Evolutionary conservation across 2,329 filamentous ascomycete species (phyloP), one percentile per base, ranked within the genome.

Genomic region (Paracamarosporium sp.): DNA sequence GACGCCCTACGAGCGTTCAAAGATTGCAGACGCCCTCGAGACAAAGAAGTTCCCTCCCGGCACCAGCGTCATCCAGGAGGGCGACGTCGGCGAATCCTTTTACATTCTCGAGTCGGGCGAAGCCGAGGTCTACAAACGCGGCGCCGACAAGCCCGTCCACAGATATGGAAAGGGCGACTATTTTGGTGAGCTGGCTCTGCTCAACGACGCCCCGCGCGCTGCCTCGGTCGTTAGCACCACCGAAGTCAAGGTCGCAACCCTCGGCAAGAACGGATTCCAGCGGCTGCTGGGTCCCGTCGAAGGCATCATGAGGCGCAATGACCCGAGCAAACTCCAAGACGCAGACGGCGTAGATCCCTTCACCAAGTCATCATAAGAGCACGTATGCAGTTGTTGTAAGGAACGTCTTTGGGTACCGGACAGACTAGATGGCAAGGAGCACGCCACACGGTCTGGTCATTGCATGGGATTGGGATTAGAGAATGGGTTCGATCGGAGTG

Each of bases 11-110:
- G 95, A 99, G 80, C 89, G 95, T 57, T 92, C 92, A 72, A 99
- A 99, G 83, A 97, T 99, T 75, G 94, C 95, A 60, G 95, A 98
- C 78, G 94, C 95, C 1, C 83, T 99, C 55, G 93, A 98, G 76
- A 95, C 93, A 9, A 88, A 90, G 75, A 97, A 96, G 72, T 96
- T 90, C 75, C 85, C 90, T 0, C 81, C 88, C 7, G 92, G 91
- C 22, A 86, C 88, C n/a, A 85, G 86, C 50, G 96, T 99, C 74
- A 98, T 99, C 78, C 84, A 83, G 57, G 92, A 98, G 78, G 95
- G 95, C 51, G 95, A 98, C 74, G 90, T 90, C 0, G 95, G 95
- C 54, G 88, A 96, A 72, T 89, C 91, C 1, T 98, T 99, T 79
- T 99, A 91, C 79, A 87, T 98, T 43, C 83, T 98, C 46, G 95